These are phyloP conservation scores for Plasmodium adleri DNA, from an alignment of 169 alveolate species.

Conservation along the genomic window DNA sequence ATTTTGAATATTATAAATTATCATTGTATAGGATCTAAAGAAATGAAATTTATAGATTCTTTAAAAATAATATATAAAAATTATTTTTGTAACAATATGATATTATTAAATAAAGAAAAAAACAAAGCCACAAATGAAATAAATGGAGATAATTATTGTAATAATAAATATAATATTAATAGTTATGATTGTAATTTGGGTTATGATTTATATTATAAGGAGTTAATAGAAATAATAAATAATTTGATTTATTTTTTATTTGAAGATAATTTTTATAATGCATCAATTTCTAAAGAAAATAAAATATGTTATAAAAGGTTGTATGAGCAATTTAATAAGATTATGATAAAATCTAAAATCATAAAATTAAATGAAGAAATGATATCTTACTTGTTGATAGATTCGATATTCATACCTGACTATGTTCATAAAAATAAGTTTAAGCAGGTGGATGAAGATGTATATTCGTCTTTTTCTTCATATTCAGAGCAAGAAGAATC, in stretches of 20 bases:
- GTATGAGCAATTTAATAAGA: constrained; percentile 39
- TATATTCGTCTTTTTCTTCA: constrained; percentile 60
- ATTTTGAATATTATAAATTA: not conserved
- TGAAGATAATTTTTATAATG: constrained; percentile 65
- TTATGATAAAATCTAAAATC: constrained; percentile 52
- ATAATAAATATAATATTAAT: not conserved
- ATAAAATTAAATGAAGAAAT: constrained; percentile 36
- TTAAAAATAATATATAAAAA: not conserved
- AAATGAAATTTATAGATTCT: not conserved
- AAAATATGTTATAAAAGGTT: constrained; percentile 29
- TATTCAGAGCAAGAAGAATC: constrained; percentile 26
- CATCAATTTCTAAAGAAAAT: constrained; percentile 13
- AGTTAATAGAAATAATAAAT: not conserved
- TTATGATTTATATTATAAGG: not conserved
- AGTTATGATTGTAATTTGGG: not conserved
- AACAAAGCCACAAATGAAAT: no score
- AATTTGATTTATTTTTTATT: constrained; percentile 19
- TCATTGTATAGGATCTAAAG: not conserved
- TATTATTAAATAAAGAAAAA: not conserved
- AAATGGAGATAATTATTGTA: not conserved
- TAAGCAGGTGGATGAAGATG: constrained; percentile 29
- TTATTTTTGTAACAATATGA: not conserved
- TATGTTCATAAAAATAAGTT: constrained; percentile 38
- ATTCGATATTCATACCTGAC: constrained; percentile 57
- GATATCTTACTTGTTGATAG: constrained; percentile 16